Evolutionary conservation across 1,284 basidiomycete genomes (phyloP), one percentile per base, ranked within the genome.

Genomic region (Ceratobasidium sp.): DNA sequence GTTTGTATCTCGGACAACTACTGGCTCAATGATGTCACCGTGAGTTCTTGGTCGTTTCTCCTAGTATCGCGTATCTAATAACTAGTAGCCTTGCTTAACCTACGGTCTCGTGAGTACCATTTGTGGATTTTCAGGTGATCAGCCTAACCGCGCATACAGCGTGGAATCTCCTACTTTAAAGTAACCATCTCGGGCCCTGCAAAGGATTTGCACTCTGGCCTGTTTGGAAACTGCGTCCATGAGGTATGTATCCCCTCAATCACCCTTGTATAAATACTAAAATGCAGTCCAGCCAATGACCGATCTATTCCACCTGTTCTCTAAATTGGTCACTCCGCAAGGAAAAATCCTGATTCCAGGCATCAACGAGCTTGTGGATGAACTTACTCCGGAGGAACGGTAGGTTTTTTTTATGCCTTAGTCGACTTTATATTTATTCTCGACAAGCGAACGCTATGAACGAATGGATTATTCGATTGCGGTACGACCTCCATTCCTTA

Each of bases 1-100:
- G 91, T 97, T 72, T 99, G 96, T 82, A 98, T 99, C 74, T 91
- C 89, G n/a, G 90, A 92, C 75, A 91, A 92, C 78, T 91, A 92
- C 77, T 92, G 90, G 90, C 78, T 92, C 57, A 91, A 91, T 77
- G 86, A 85, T 0, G 86, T 88, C 59, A 91, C 89, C 19, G 74
- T 75, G 44, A 52, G 73, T 70, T 6, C 23, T 8, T 23, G n/a
- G 42, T 2, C 2, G 46, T 46, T n/a, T 33, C 8, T 47, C 8
- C 7, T 21, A 11, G 33, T 5, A 47, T 11, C 16, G 16, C 9
- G 16, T 3, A 27, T 25, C 54, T 47, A 21, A 44, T 54, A 9
- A 41, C 21, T 8, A 23, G 6, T 44, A 73, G 1, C 89, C 89
- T 0, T 87, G 82, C 42, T 75, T 91, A 68, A 91, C 89, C 0